Evolutionary conservation across 1,139 yeast genomes (phyloP).

Genomic region (Pichia sp.): DNA sequence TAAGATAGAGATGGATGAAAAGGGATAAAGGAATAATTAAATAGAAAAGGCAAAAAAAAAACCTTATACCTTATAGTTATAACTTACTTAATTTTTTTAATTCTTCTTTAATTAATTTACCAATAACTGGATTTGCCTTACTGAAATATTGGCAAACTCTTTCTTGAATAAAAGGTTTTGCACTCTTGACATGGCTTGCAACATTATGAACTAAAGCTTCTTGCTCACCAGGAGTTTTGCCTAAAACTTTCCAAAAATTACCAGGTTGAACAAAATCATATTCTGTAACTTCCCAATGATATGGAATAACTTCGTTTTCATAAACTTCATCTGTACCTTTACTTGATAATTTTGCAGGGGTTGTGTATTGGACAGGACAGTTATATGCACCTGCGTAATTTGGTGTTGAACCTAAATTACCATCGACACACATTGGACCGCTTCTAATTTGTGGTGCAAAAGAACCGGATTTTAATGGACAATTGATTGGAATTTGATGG

Average conservation of each 20-base stretch:
- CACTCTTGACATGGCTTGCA: slow-evolving; percentile 65
- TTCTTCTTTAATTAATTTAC: slow-evolving; percentile 56
- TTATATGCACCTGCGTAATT: slow-evolving; percentile 61
- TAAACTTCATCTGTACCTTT: slow-evolving; percentile 68
- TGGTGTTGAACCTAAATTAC: slow-evolving; percentile 80
- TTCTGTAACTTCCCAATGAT: slow-evolving; percentile 80
- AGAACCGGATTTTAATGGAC: slow-evolving; percentile 50
- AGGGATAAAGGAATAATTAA: too few relatives aligned
- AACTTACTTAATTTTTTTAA: slow-evolving; percentile 15
- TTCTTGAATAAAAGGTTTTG: slow-evolving; percentile 73
- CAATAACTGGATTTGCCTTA: slow-evolving; percentile 66
- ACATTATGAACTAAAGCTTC: slow-evolving; percentile 77
- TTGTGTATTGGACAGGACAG: slow-evolving; percentile 28
- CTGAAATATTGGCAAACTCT: slow-evolving; percentile 71
- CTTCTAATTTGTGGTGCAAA: slow-evolving; percentile 58
- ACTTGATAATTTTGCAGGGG: slow-evolving; percentile 26
- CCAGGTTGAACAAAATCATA: slow-evolving; percentile 56
- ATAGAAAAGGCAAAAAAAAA: too few relatives aligned
- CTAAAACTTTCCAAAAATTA: slow-evolving; percentile 65
- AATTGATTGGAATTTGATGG: slow-evolving; percentile 69
- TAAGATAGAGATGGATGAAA: neutral
- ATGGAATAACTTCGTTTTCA: slow-evolving; percentile 82
- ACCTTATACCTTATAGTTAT: slow-evolving; percentile 1
- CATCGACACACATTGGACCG: slow-evolving; percentile 79
- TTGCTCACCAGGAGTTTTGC: slow-evolving; percentile 73